Evolutionary conservation across 768 basidiomycete species (phyloP).

Genomic region (Phylloporus sp.): DNA sequence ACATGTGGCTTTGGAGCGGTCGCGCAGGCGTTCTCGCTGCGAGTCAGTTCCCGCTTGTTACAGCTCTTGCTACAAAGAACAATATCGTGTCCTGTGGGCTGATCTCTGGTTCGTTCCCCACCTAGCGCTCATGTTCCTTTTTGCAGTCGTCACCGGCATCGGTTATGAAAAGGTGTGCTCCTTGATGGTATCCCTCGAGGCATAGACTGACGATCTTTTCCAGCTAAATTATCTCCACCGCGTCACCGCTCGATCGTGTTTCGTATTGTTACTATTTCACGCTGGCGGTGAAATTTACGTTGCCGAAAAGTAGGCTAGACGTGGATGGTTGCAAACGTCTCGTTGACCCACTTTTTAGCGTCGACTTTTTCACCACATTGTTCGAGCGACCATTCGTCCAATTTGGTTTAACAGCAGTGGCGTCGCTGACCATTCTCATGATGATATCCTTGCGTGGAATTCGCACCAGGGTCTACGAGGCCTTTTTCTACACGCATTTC

Average conservation of each 20-base stretch:
- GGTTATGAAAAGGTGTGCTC: constrained; percentile 24
- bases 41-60: constrained; percentile 39
- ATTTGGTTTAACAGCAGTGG: constrained; percentile 34
- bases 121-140: not conserved
- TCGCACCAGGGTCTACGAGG: constrained; percentile 43
- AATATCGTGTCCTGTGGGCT: constrained; percentile 39
- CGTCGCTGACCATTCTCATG: constrained; percentile 39
- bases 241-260: constrained; percentile 42
- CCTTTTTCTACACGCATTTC: constrained; percentile 49
- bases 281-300: constrained; percentile 22
- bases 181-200: not conserved
- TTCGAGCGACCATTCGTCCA: constrained; percentile 20
- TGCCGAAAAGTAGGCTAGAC: constrained; percentile 1
- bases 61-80: constrained; percentile 46
- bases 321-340: not conserved
- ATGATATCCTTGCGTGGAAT: constrained; percentile 47
- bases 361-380: not conserved
- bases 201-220: constrained; percentile 1
- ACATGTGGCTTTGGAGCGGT: constrained; percentile 24
- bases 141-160: constrained; percentile 26
- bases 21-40: constrained; percentile 31
- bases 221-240: constrained; percentile 45
- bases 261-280: constrained; percentile 48
- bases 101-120: no score
- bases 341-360: not conserved